Evolutionary conservation across 805 yeast genomes (phyloP).

Genomic region (Candida takata): DNA sequence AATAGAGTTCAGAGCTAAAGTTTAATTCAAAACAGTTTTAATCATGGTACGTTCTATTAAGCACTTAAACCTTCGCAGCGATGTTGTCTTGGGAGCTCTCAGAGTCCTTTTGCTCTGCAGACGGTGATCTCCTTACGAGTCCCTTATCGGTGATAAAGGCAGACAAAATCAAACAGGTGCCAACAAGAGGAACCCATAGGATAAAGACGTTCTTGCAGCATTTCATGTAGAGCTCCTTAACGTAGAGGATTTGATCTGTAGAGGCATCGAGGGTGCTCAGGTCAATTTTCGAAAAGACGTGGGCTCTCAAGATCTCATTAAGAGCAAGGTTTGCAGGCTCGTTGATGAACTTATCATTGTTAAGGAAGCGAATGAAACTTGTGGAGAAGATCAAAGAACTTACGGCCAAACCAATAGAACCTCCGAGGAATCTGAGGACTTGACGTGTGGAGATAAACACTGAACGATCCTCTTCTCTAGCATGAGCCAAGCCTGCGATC

Average conservation of each 20-base stretch:
- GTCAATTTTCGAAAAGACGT: constrained; percentile 15
- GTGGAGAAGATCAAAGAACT: constrained; percentile 19
- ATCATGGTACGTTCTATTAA: too few species aligned
- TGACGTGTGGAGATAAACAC: constrained; percentile 53
- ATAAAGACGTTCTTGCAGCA: constrained; percentile 12
- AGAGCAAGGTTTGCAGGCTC: constrained; percentile 5
- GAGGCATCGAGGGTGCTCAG: constrained; percentile 3
- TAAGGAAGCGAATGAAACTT: constrained; percentile 7
- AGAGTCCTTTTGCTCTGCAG: not conserved
- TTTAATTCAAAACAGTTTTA: too few species aligned
- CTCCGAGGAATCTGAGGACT: constrained; percentile 52
- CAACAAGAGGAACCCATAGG: constrained; percentile 18
- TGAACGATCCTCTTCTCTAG: constrained; percentile 50
- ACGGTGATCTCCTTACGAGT: constrained; percentile 3
- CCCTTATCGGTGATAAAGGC: constrained; percentile 16
- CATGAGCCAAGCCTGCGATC: constrained; percentile 32
- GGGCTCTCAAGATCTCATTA: constrained; percentile 10
- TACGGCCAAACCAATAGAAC: constrained; percentile 52
- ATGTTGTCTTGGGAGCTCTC: not conserved
- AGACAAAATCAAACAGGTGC: constrained; percentile 9
- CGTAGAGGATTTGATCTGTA: constrained; percentile 8
- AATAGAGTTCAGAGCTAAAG: too few species aligned
- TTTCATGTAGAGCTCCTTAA: constrained; percentile 14
- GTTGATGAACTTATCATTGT: constrained; percentile 13
- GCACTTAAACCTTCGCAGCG: too few species aligned